phyloP scores from a whole-genome alignment of 306 rosid species.

The Gynostemma pentaphyllum region DNA sequence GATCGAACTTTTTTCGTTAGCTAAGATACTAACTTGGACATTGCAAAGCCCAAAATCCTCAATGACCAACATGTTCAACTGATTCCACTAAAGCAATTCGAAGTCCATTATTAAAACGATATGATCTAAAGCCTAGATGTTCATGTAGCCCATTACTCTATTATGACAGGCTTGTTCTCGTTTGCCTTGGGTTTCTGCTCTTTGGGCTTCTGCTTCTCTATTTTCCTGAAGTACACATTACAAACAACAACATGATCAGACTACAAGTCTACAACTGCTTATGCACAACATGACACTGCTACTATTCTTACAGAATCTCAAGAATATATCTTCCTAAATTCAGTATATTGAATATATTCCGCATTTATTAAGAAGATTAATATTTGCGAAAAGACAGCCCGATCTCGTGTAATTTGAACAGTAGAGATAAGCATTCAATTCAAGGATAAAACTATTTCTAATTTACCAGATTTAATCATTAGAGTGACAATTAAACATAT shows the following conservation, averaged over 20 bases:
- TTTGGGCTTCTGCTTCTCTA: slow-evolving; percentile 85
- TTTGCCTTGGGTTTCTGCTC: slow-evolving; percentile 76
- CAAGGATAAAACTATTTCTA: neutral
- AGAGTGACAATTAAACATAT: neutral
- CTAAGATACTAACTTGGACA: neutral
- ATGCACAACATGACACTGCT: neutral
- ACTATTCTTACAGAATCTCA: neutral
- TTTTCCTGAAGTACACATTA: slow-evolving; percentile 38
- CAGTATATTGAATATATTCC: neutral
- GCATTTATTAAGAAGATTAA: neutral
- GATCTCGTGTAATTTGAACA: neutral
- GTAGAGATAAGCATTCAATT: slow-evolving; percentile 2
- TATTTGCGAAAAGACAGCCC: neutral
- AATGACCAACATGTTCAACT: neutral
- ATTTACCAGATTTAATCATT: neutral
- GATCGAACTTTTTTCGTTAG: neutral
- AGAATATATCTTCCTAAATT: neutral
- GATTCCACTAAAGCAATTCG: neutral
- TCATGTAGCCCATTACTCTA: slow-evolving; percentile 37
- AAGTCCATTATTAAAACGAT: neutral
- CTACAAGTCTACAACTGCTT: neutral
- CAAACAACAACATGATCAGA: neutral
- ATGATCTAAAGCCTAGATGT: neutral
- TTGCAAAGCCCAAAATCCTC: neutral
- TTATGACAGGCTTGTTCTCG: slow-evolving; percentile 94